Base-by-base conservation (phyloP, 1,284 basidiomycete species). In the Chondrostereum purpureum region DNA sequence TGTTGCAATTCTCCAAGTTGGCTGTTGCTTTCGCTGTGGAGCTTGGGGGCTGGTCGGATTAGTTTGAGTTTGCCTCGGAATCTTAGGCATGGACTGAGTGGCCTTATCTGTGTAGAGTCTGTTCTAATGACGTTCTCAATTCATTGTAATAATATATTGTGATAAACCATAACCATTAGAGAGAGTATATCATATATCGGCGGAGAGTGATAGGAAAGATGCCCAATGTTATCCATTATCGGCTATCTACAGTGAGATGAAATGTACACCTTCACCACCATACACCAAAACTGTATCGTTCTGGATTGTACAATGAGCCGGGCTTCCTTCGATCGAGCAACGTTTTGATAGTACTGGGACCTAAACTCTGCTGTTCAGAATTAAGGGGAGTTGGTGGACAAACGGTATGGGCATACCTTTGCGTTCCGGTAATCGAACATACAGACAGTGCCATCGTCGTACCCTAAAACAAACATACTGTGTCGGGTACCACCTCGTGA, bases 1-100 rank as follows among this genome's bases (percentile, higher is more conserved):
- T 88, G 81, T 62, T 89, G 22, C 79, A 92, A 59, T 95, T 95
- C 67, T 89, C 89, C 50, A 95, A 95, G 72, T 73, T 95, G 39
- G 88, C 86, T 11, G 80, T 88, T 13, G 89, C 85, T 0, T 91
- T 89, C 56, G 87, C 83, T 4, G 77, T 93, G 51, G 93, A 89
- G 66, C 73, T 93, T 35, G 79, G 78, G 42, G 76, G 75, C 27
- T 73, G 76, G 71, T 60, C 64, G 27, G 31, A 46, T 22, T 46
- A 46, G 38, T 46, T n/a, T n/a, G n/a, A n/a, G n/a, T n/a, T n/a
- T n/a, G n/a, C n/a, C n/a, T n/a, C n/a, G n/a, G n/a, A n/a, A n/a
- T n/a, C n/a, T n/a, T n/a, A n/a, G n/a, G n/a, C n/a, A n/a, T n/a
- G n/a, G n/a, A n/a, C n/a, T n/a, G n/a, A n/a, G n/a, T n/a, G n/a